Conservation (phyloP, 2,329 filamentous ascomycete species). For the Aspergillus quadricinctus region DNA sequence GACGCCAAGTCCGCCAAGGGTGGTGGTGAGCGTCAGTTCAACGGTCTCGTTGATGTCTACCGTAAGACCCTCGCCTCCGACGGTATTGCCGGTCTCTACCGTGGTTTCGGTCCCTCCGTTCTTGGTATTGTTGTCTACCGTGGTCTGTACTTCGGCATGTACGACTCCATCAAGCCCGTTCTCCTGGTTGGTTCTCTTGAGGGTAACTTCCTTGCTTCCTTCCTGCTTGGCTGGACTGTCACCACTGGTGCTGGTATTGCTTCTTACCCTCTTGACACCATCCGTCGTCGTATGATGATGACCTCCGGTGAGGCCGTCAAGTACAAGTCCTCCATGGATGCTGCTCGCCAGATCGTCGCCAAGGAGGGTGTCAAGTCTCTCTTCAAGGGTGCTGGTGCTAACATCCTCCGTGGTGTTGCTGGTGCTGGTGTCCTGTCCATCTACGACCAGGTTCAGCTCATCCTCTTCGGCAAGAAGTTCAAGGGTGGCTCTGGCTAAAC, state of each 20-base stretch:
- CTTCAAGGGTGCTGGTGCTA: conserved; percentile 99
- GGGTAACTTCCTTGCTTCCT: conserved; percentile 99
- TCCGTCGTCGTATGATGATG: conserved; percentile 99
- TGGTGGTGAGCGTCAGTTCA: conserved; percentile 99
- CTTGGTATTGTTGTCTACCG: conserved; percentile 99
- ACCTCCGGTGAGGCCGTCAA: conserved; percentile 94
- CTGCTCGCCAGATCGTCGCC: conserved; percentile 92
- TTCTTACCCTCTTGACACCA: conserved; percentile 99
- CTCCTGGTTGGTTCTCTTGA: conserved; percentile 84
- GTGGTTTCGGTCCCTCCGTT: conserved; percentile 99
- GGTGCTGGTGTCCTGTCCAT: conserved; percentile 99
- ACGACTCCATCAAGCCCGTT: conserved; percentile 99
- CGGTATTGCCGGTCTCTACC: conserved; percentile 99
- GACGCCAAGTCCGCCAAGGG: conserved; percentile 96
- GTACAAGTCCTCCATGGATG: conserved; percentile 96
- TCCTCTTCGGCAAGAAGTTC: conserved; percentile 99
- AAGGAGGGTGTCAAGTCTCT: conserved; percentile 96
- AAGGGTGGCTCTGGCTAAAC: conserved; percentile 32
- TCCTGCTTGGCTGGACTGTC: conserved; percentile 97
- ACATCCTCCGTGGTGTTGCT: conserved; percentile 99
- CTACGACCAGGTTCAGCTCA: conserved; percentile 99
- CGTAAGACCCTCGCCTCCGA: conserved; percentile 99
- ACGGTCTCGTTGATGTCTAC: conserved; percentile 99
- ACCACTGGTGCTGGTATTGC: conserved; percentile 99
- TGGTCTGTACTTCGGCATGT: conserved; percentile 99